Conservation (phyloP, 2,329 filamentous ascomycete species). For the Lecanicillium sp. region DNA sequence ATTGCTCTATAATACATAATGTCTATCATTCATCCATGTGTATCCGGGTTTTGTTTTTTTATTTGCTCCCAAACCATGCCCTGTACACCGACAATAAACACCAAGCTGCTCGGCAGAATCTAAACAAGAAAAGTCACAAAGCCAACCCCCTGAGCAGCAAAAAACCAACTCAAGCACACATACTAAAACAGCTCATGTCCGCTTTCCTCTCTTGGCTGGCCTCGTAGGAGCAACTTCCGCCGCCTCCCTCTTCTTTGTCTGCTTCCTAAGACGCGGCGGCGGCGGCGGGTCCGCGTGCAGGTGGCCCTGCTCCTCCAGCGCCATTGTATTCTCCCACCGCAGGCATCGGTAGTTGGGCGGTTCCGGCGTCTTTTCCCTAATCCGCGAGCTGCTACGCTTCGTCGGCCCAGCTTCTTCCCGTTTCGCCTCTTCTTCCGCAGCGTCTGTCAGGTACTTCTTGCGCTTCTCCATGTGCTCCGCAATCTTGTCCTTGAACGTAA, state of each 20-base stretch:
- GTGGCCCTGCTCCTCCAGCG: slow-evolving; percentile 51
- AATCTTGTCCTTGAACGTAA: slow-evolving; percentile 70
- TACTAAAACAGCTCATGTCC: no score
- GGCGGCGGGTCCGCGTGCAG: slow-evolving; percentile 51
- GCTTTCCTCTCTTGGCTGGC: slow-evolving; percentile 5
- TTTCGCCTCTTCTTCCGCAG: slow-evolving; percentile 28
- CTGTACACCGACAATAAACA: no score
- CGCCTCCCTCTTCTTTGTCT: slow-evolving; percentile 46
- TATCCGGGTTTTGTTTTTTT: no score
- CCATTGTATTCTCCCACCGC: slow-evolving; percentile 51
- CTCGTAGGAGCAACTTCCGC: slow-evolving; percentile 21
- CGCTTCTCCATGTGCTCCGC: slow-evolving; percentile 74
- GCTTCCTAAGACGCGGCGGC: slow-evolving; percentile 44
- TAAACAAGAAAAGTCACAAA: no score
- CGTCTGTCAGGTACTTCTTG: slow-evolving; percentile 55
- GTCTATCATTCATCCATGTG: no score
- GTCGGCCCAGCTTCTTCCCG: slow-evolving; percentile 30
- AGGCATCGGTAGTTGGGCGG: slow-evolving; percentile 43
- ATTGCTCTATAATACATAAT: slow-evolving; percentile 6
- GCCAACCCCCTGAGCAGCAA: no score
- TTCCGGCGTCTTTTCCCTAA: slow-evolving; percentile 43
- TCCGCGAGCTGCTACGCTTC: slow-evolving; percentile 40
- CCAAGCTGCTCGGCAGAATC: no score
- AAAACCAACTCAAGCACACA: no score
- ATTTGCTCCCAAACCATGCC: no score